Percentiles rank a stretch among this genome's conserved stretches.
Conservation (phyloP, 2,329 filamentous ascomycete genomes). For the Balansia obtecta region DNA sequence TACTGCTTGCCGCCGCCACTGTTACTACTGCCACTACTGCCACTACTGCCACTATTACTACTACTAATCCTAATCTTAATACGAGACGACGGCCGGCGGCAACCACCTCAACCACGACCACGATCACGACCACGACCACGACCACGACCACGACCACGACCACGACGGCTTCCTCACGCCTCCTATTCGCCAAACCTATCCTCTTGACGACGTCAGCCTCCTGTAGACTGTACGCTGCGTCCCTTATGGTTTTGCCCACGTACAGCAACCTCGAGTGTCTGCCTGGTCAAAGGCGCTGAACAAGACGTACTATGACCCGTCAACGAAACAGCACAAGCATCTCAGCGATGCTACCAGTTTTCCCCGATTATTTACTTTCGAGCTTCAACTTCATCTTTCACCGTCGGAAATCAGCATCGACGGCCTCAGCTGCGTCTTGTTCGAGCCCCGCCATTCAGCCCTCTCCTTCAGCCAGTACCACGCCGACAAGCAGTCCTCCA, state of each 20-base stretch:
- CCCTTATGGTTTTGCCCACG: not conserved
- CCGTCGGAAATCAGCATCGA: conserved; percentile 26
- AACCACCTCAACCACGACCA: too few relatives aligned
- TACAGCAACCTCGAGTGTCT: too few relatives aligned
- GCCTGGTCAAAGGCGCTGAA: not conserved
- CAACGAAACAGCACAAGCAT: conserved; percentile 19
- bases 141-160: too few relatives aligned
- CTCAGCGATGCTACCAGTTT: conserved; percentile 30
- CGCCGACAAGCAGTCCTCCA: conserved; percentile 16
- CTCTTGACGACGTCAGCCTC: not conserved
- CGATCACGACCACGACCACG: too few relatives aligned
- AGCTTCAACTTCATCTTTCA: conserved; percentile 36
- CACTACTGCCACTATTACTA: too few relatives aligned
- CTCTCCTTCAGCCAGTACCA: conserved; percentile 15
- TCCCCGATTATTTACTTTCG: conserved; percentile 40
- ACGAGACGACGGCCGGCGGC: too few relatives aligned
- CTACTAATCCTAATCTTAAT: too few relatives aligned
- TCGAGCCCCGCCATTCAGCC: conserved; percentile 13
- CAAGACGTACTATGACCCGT: conserved; percentile 9
- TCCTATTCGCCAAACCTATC: too few relatives aligned
- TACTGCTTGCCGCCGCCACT: too few relatives aligned
- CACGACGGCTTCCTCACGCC: not conserved
- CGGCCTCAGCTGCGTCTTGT: conserved; percentile 18
- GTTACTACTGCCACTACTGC: too few relatives aligned
- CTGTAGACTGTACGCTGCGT: not conserved